phyloP scores from a whole-genome alignment of 176 grass and related monocot species.

The Thinopyrum elongatum region DNA sequence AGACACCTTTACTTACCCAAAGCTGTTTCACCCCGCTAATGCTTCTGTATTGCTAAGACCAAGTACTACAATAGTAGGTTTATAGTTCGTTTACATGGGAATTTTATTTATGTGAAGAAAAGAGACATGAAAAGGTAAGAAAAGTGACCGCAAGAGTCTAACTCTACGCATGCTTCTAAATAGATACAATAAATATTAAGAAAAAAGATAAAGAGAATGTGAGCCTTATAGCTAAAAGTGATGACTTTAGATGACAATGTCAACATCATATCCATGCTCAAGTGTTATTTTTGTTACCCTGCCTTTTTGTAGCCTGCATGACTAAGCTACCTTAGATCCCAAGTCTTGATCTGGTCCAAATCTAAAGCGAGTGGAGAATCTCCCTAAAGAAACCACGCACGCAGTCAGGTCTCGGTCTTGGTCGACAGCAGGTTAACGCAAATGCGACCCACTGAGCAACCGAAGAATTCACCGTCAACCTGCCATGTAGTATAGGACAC shows the following conservation, averaged over 20 bases:
- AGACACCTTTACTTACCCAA: slow-evolving; percentile 11
- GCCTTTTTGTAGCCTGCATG: slow-evolving; percentile 16
- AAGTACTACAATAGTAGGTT: too few species aligned
- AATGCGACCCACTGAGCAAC: not conserved
- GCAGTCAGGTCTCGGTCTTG: not conserved
- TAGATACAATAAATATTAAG: too few species aligned
- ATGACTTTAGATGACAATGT: too few species aligned
- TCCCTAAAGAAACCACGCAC: not conserved
- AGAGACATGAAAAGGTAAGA: too few species aligned
- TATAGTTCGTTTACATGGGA: not conserved
- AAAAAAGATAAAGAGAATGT: too few species aligned
- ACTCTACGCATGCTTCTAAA: too few species aligned
- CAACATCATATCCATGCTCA: too few species aligned
- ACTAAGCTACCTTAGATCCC: slow-evolving; percentile 1
- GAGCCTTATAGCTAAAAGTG: too few species aligned
- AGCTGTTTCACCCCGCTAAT: not conserved
- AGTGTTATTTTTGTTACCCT: not conserved
- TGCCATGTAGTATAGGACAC: not conserved
- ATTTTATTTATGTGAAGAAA: too few species aligned
- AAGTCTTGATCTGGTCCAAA: not conserved
- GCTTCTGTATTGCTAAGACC: not conserved
- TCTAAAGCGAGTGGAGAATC: not conserved
- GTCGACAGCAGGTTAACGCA: not conserved
- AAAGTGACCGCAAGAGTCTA: too few species aligned
- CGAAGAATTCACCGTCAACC: not conserved